Base-by-base conservation (phyloP, 192 early-diverging fungal species). In the Coemansia sp. region DNA sequence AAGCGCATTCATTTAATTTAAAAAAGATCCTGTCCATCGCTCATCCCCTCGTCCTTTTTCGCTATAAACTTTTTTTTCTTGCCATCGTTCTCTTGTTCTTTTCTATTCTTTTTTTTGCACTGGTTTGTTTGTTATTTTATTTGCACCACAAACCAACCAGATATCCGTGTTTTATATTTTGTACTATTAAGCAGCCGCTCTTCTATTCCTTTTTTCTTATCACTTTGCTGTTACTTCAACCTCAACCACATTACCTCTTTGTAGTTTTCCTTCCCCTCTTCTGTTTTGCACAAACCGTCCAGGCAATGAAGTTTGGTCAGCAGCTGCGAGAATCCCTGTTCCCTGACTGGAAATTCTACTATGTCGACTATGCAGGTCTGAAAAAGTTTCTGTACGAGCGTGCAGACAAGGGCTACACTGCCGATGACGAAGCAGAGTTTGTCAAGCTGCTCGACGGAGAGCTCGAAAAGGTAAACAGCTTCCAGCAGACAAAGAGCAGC, bases 221-320 rank as follows among this genome's bases (percentile, higher is more conserved):
- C 22, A 28, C 22, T 32, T 15, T 57, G 32, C 12, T 48, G 8
- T 8, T 48, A 48, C 22, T 48, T 48, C 45, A 41, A 41, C 5
- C 39, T 41, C 39, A 8, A 41, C 39, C 9, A 11, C 39, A 41
- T 41, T 20, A 20, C 11, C 22, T 5, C 8, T 20, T 20, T 55
- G 18, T 20, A 55, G 7, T 20, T 20, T 55, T 20, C 18, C n/a
- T 28, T 20, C 34, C 2, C 33, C 35, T 38, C 41, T 41, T 41
- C 8, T 15, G 37, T 20, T 61, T 48, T n/a, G 22, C 9, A 51
- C 33, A 41, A 14, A 17, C 67, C 32, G 51, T 51, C 45, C 14
- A 35, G 59, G 62, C 41, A 54, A 96, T 96, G 95, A 96, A 96
- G 86, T 96, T 95, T 87, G 95, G 95, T 36, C 89, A 90, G 64